Conservation (phyloP, 768 basidiomycete genomes). For the Calocybe indica region DNA sequence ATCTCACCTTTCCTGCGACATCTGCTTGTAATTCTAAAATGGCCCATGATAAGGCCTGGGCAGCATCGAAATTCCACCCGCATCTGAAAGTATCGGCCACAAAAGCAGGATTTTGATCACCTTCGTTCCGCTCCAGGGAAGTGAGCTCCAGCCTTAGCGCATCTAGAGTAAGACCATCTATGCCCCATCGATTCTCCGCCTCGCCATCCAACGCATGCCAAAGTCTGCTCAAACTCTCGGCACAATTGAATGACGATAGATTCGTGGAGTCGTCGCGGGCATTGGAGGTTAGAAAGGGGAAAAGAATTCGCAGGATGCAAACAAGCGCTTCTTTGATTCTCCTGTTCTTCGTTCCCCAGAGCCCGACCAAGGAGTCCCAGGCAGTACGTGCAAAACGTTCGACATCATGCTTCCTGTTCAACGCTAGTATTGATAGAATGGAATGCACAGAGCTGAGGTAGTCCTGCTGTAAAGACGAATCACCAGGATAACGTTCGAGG, state of each 20-base stretch:
- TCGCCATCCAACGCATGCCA: slow-evolving; percentile 57
- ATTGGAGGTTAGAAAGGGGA: slow-evolving; percentile 59
- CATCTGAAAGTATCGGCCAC: slow-evolving; percentile 61
- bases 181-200: slow-evolving; percentile 53
- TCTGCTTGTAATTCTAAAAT: slow-evolving; percentile 78
- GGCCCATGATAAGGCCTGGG: slow-evolving; percentile 75
- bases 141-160: slow-evolving; percentile 51
- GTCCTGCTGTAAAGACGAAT: slow-evolving; percentile 76
- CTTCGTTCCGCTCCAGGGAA: slow-evolving; percentile 10
- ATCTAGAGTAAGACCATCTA: slow-evolving; percentile 61
- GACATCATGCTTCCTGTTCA: slow-evolving; percentile 64
- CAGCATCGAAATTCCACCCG: slow-evolving; percentile 64
- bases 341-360: slow-evolving; percentile 81
- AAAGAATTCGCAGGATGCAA: slow-evolving; percentile 61
- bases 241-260: slow-evolving; percentile 29
- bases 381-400: slow-evolving; percentile 52
- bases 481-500: slow-evolving; percentile 57
- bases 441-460: slow-evolving; percentile 65
- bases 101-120: slow-evolving; percentile 36
- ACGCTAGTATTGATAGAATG: slow-evolving; percentile 66
- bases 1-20: slow-evolving; percentile 58
- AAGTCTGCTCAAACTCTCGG: slow-evolving; percentile 43
- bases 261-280: slow-evolving; percentile 10
- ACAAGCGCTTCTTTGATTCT: slow-evolving; percentile 74
- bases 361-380: slow-evolving; percentile 57